Conservation (phyloP, 495 filamentous ascomycete species). For the Aspergillus incahuasiensis region DNA sequence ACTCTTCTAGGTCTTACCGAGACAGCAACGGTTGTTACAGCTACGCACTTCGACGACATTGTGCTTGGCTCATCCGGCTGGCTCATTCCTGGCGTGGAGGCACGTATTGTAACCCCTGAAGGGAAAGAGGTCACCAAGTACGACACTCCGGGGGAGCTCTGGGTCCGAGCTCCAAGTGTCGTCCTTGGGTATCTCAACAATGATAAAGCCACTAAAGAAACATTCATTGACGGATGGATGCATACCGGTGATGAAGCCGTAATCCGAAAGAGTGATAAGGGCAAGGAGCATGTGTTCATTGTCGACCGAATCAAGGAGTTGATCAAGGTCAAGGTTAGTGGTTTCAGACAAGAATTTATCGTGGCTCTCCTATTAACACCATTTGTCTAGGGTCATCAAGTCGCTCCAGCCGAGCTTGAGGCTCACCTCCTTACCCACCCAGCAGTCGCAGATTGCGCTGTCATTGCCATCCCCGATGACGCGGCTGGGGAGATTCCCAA, state of each 20-base stretch:
- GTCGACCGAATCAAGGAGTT: constrained; percentile 90
- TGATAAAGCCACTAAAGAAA: constrained; percentile 73
- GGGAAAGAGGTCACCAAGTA: constrained; percentile 72
- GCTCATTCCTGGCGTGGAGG: constrained; percentile 62
- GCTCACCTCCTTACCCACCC: constrained; percentile 81
- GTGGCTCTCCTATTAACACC: background rate
- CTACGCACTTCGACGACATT: constrained; percentile 62
- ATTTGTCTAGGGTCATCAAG: constrained; percentile 83
- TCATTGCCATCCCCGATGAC: constrained; percentile 75
- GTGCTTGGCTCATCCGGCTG: constrained; percentile 69
- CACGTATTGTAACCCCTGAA: constrained; percentile 66
- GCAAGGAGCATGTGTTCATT: constrained; percentile 75
- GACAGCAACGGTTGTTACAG: constrained; percentile 67
- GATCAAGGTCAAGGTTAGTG: constrained; percentile 82
- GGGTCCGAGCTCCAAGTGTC: constrained; percentile 70
- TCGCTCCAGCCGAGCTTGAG: constrained; percentile 88
- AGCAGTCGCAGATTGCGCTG: constrained; percentile 74
- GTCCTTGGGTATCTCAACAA: constrained; percentile 84
- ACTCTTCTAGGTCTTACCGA: constrained; percentile 66
- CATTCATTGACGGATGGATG: constrained; percentile 77
- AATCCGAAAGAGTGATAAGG: constrained; percentile 55
- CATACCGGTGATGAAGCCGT: constrained; percentile 82
- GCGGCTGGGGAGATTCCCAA: constrained; percentile 79
- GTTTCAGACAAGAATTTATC: background rate
- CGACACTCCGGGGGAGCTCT: constrained; percentile 74